phyloP scores from a whole-genome alignment of 1,284 basidiomycete genomes.

The Mycosarcoma mackinlayi region DNA sequence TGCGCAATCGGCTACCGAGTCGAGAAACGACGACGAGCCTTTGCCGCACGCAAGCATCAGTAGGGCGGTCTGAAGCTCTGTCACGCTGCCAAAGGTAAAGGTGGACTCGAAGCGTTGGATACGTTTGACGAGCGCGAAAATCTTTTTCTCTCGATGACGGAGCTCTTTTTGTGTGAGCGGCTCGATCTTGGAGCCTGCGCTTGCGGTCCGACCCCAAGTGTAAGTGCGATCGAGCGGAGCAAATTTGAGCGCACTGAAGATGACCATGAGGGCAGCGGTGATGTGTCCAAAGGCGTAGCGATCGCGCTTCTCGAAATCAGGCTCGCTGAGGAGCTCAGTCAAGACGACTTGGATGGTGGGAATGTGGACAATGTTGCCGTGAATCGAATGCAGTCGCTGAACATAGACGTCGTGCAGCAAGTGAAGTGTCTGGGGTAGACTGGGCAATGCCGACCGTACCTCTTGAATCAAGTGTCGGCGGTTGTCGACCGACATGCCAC shows the following conservation, averaged over 20 bases:
- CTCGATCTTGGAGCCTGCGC: conserved; percentile 7
- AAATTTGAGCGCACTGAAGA: conserved; percentile 25
- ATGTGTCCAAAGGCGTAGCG: conserved; percentile 29
- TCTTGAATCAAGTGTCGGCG: conserved; percentile 17
- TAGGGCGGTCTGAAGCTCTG: conserved; percentile 34
- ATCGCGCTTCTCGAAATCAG: conserved; percentile 25
- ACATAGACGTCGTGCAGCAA: conserved; percentile 37
- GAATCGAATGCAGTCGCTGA: conserved; percentile 26
- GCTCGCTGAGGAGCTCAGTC: conserved; percentile 30
- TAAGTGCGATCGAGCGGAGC: conserved; percentile 31
- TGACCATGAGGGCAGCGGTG: conserved; percentile 37
- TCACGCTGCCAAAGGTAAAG: conserved; percentile 22
- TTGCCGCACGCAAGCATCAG: conserved; percentile 34
- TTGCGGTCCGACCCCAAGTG: conserved; percentile 13
- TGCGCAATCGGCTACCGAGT: conserved; percentile 30
- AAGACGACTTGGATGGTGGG: conserved; percentile 26
- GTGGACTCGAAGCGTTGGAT: conserved; percentile 30
- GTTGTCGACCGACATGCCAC: conserved; percentile 12
- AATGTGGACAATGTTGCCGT: conserved; percentile 32
- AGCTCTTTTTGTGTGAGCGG: conserved; percentile 30
- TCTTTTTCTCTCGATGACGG: conserved; percentile 26
- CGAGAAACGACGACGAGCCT: conserved; percentile 25
- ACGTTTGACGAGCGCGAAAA: conserved; percentile 37
- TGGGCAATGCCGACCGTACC: conserved; percentile 24
- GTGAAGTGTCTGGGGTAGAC: conserved; percentile 14